Evolutionary conservation across 2,329 filamentous ascomycete species (phyloP).

Genomic region (Rhynchosporium graminicola): DNA sequence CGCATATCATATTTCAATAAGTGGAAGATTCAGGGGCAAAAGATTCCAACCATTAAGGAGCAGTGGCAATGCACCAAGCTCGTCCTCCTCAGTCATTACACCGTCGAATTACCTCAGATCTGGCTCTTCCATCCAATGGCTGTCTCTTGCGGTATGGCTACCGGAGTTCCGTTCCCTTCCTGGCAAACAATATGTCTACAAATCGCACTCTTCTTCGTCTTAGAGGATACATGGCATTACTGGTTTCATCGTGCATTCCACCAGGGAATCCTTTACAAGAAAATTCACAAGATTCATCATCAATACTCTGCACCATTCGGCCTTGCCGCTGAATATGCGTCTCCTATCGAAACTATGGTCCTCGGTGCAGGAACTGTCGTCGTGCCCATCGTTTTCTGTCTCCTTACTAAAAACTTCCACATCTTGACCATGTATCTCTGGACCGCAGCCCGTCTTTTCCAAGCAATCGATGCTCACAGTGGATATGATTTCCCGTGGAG

Average conservation of each 20-base stretch:
- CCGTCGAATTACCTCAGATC: slow-evolving; percentile 96
- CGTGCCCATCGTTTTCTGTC: slow-evolving; percentile 79
- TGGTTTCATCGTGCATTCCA: slow-evolving; percentile 92
- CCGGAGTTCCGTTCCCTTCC: slow-evolving; percentile 85
- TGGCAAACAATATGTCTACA: slow-evolving; percentile 86
- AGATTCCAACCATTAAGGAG: slow-evolving; percentile 89
- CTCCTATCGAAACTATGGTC: slow-evolving; percentile 94
- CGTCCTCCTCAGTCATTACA: slow-evolving; percentile 93
- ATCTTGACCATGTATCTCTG: slow-evolving; percentile 97
- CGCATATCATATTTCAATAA: slow-evolving; percentile 82
- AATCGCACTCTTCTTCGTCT: slow-evolving; percentile 88
- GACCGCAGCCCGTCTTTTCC: slow-evolving; percentile 91
- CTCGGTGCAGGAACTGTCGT: slow-evolving; percentile 86
- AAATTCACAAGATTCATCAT: slow-evolving; percentile 98
- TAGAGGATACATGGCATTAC: slow-evolving; percentile 99
- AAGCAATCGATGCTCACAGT: slow-evolving; percentile 96
- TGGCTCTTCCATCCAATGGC: slow-evolving; percentile 99
- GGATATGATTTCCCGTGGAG: slow-evolving; percentile 99
- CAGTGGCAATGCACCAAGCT: slow-evolving; percentile 93
- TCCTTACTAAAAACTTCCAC: slow-evolving; percentile 82
- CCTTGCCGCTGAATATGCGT: slow-evolving; percentile 94
- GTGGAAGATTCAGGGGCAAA: slow-evolving; percentile 88
- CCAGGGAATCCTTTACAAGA: slow-evolving; percentile 93
- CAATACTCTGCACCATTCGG: slow-evolving; percentile 98
- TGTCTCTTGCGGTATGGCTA: slow-evolving; percentile 86